These are phyloP conservation scores for Picea sitchensis DNA, from an alignment of 75 land plant species.

Conservation along the genomic window DNA sequence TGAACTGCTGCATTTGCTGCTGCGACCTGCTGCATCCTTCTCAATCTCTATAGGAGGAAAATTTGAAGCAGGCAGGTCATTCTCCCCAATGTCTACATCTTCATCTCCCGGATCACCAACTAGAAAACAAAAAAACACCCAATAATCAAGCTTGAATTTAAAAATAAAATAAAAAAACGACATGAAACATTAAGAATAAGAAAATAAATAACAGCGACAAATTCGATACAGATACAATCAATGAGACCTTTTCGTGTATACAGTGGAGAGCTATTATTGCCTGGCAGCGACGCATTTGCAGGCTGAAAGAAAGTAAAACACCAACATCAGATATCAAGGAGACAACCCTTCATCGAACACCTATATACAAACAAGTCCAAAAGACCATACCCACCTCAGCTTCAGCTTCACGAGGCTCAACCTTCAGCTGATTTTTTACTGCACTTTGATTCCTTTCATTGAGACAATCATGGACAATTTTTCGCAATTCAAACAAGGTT, in stretches of 20 bases:
- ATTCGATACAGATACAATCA: background rate
- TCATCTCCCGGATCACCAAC: conserved; percentile 66
- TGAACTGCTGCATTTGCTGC: conserved; percentile 44
- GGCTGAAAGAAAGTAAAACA: conserved; percentile 29
- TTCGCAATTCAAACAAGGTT: conserved; percentile 57
- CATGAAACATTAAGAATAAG: background rate
- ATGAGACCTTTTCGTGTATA: conserved; percentile 49
- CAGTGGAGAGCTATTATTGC: conserved; percentile 31
- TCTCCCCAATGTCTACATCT: conserved; percentile 85
- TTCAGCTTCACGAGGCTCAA: conserved; percentile 35
- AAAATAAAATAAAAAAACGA: background rate
- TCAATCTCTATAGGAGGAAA: conserved; percentile 75
- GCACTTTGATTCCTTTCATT: conserved; percentile 33
- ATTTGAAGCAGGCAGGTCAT: conserved; percentile 72
- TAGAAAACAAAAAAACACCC: conserved; percentile 4
- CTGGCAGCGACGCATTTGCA: conserved; percentile 36
- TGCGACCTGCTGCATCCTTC: conserved; percentile 39
- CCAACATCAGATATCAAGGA: background rate
- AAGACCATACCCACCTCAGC: conserved; percentile 34
- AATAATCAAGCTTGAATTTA: background rate
- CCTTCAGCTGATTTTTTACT: conserved; percentile 10
- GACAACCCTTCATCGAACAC: background rate
- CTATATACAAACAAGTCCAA: background rate
- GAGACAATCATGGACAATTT: conserved; percentile 60
- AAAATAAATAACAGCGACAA: too few relatives aligned